phyloP scores from a whole-genome alignment of 2,329 filamentous ascomycete species.

The Davidsoniella virescens region DNA sequence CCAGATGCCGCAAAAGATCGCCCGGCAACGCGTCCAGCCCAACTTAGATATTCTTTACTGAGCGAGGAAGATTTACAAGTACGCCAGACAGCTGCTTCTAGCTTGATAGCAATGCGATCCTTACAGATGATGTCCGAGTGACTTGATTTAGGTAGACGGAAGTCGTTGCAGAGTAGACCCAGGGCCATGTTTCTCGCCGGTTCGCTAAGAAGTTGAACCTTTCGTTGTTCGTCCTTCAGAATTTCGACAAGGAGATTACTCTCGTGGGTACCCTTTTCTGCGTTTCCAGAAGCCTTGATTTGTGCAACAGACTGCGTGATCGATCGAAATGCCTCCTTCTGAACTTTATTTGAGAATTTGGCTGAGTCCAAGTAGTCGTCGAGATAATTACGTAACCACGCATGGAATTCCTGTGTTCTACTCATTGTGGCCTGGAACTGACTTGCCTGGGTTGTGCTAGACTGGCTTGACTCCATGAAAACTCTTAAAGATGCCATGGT shows the following conservation, averaged over 20 bases:
- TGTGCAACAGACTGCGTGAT: constrained; percentile 54
- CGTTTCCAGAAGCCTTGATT: constrained; percentile 52
- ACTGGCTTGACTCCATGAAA: constrained; percentile 58
- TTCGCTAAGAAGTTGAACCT: constrained; percentile 48
- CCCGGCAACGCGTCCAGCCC: constrained; percentile 75
- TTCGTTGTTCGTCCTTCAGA: constrained; percentile 51
- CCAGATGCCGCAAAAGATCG: constrained; percentile 68
- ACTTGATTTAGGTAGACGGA: constrained; percentile 34
- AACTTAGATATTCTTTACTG: constrained; percentile 56
- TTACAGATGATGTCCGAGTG: constrained; percentile 47
- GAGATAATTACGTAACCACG: constrained; percentile 62
- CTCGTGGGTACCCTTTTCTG: constrained; percentile 54
- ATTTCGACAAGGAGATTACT: constrained; percentile 67
- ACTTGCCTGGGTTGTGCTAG: constrained; percentile 69
- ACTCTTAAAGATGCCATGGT: constrained; percentile 62
- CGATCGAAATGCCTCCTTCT: constrained; percentile 40
- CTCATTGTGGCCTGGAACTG: constrained; percentile 63
- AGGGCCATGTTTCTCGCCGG: constrained; percentile 56
- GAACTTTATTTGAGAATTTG: constrained; percentile 30
- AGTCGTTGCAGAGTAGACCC: constrained; percentile 57
- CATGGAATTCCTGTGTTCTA: constrained; percentile 59
- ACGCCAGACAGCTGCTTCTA: constrained; percentile 56
- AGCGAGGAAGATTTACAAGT: constrained; percentile 50
- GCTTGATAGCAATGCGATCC: constrained; percentile 45
- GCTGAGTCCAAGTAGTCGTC: constrained; percentile 38